Evolutionary conservation across 768 basidiomycete genomes (phyloP).

Genomic region (Astraeus odoratus): DNA sequence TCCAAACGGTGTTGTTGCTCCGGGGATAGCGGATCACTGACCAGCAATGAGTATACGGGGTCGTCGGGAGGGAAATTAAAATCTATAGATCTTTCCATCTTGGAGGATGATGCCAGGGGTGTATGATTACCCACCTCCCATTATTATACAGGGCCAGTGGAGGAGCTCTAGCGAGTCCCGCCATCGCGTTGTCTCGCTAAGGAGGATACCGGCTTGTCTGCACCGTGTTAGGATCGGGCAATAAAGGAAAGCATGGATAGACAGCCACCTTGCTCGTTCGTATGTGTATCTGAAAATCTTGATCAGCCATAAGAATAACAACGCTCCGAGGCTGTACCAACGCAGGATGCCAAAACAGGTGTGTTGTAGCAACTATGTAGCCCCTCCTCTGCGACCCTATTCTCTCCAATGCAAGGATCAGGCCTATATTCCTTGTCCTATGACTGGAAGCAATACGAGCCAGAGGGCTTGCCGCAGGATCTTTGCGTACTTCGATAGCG

Average conservation of each 20-base stretch:
- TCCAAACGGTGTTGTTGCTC: conserved; percentile 47
- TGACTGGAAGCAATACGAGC: conserved; percentile 52
- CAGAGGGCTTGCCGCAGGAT: conserved; percentile 25
- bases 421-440: conserved; percentile 74
- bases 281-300: conserved; percentile 44
- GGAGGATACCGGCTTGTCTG: conserved; percentile 73
- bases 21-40: conserved; percentile 49
- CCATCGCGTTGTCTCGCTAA: conserved; percentile 57
- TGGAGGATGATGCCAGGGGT: background rate
- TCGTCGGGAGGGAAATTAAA: conserved; percentile 87
- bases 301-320: background rate
- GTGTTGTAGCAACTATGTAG: conserved; percentile 78
- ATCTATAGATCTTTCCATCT: conserved; percentile 45
- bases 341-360: conserved; percentile 94
- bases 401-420: conserved; percentile 58
- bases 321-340: conserved; percentile 28
- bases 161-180: conserved; percentile 35
- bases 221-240: conserved; percentile 1
- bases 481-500: conserved; percentile 42
- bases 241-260: background rate
- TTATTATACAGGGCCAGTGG: conserved; percentile 74
- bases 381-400: conserved; percentile 38
- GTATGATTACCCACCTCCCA: conserved; percentile 56
- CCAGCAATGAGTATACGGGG: conserved; percentile 72
- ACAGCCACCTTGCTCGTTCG: conserved; percentile 62